Conservation (phyloP, 1,139 yeast species). For the Saccharomycopsis hybrid region DNA sequence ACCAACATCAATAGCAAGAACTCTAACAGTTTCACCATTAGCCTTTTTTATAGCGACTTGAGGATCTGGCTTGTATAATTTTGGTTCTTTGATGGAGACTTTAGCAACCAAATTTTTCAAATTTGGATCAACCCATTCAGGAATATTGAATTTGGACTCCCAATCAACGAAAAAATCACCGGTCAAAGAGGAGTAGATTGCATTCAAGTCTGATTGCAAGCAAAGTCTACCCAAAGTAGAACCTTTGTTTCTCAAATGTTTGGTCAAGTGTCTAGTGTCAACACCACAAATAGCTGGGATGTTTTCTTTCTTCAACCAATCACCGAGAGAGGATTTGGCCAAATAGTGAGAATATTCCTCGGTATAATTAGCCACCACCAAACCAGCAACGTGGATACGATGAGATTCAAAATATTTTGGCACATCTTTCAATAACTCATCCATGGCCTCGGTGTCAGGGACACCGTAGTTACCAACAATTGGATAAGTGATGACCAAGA, state of each 20-base stretch:
- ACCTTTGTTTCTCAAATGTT: constrained; percentile 86
- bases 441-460: constrained; percentile 76
- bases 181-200: constrained; percentile 41
- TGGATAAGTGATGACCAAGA: constrained; percentile 93
- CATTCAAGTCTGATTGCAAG: background rate
- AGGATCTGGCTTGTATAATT: constrained; percentile 58
- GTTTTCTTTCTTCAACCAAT: constrained; percentile 88
- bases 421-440: constrained; percentile 65
- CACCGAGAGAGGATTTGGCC: constrained; percentile 86
- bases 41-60: constrained; percentile 43
- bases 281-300: constrained; percentile 97
- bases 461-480: constrained; percentile 99
- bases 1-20: constrained; percentile 93
- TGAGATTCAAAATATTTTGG: constrained; percentile 93
- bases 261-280: constrained; percentile 93
- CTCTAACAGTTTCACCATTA: constrained; percentile 72
- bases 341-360: constrained; percentile 92
- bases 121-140: constrained; percentile 94
- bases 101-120: constrained; percentile 83
- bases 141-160: constrained; percentile 60
- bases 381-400: constrained; percentile 92
- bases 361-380: constrained; percentile 95
- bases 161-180: constrained; percentile 41
- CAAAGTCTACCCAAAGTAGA: constrained; percentile 81
- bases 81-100: constrained; percentile 76